Evolutionary conservation across 2,329 filamentous ascomycete genomes (phyloP).

Genomic region (Ceratocystis destructans): DNA sequence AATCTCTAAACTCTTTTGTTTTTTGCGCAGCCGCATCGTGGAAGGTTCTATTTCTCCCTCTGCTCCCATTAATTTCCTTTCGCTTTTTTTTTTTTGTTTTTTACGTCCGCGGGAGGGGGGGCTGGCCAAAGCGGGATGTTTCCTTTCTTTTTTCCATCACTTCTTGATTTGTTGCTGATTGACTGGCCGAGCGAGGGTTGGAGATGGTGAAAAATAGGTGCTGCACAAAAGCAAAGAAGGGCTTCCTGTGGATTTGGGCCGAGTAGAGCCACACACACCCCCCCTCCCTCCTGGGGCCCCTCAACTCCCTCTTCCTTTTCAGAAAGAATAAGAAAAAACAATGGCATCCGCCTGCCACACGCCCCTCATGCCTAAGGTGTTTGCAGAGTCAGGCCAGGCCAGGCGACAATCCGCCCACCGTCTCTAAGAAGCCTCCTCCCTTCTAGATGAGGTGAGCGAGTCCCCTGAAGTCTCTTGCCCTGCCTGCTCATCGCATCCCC

Average conservation of each 20-base stretch:
- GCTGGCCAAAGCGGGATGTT: background rate
- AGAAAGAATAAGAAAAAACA: background rate
- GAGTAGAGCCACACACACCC: background rate
- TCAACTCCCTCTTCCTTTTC: background rate
- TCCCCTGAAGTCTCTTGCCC: too few species aligned
- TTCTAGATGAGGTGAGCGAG: too few species aligned
- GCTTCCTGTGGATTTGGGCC: too few species aligned
- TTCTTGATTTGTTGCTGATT: background rate
- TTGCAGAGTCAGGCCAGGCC: too few species aligned
- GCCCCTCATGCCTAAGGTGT: too few species aligned
- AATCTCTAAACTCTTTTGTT: background rate
- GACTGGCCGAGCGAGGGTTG: background rate
- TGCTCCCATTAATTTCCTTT: background rate
- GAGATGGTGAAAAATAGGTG: background rate
- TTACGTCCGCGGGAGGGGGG: too few species aligned
- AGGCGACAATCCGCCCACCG: too few species aligned
- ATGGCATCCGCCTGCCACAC: too few species aligned
- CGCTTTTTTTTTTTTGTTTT: background rate
- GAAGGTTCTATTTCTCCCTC: too few species aligned
- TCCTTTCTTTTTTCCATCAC: background rate
- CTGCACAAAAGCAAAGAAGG: background rate
- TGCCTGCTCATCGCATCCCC: background rate
- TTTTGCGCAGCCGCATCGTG: background rate
- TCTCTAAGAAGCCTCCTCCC: too few species aligned
- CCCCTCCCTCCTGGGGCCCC: too few species aligned